Evolutionary conservation across 495 filamentous ascomycete genomes (phyloP).

Genomic region (Penicillium ochrochloron): DNA sequence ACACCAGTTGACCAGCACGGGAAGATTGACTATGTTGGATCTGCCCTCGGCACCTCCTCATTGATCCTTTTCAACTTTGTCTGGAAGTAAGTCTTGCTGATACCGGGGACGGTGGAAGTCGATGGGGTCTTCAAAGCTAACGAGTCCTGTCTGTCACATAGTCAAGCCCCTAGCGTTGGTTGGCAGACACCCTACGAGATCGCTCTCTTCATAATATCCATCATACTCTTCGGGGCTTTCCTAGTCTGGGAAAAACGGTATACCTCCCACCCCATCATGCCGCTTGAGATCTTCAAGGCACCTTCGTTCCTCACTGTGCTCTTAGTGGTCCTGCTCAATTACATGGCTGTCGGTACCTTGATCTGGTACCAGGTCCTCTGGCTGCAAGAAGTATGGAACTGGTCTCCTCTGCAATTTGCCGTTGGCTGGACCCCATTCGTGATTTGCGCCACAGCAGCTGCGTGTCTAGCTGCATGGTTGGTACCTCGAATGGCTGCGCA

Average conservation of each 20-base stretch:
- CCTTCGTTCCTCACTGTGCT: conserved; percentile 53
- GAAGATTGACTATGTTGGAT: conserved; percentile 54
- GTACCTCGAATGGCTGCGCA: conserved; percentile 54
- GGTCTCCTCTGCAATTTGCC: conserved; percentile 48
- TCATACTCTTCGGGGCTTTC: conserved; percentile 47
- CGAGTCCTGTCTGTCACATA: conserved; percentile 14
- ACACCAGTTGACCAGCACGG: conserved; percentile 46
- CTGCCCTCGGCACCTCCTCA: conserved; percentile 47
- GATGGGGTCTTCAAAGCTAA: neutral
- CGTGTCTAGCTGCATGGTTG: conserved; percentile 52
- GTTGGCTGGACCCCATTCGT: conserved; percentile 50
- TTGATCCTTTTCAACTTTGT: conserved; percentile 59
- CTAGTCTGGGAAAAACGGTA: conserved; percentile 47
- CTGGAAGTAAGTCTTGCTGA: conserved; percentile 52
- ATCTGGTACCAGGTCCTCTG: conserved; percentile 56
- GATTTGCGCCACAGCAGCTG: conserved; percentile 43
- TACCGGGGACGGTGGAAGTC: neutral
- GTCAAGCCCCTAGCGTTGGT: conserved; percentile 56
- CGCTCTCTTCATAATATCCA: conserved; percentile 46
- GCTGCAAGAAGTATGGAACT: conserved; percentile 51
- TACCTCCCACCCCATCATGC: conserved; percentile 51
- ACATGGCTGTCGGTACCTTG: conserved; percentile 55
- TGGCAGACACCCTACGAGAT: conserved; percentile 54
- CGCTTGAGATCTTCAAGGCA: conserved; percentile 54
- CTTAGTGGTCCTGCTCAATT: conserved; percentile 52